Evolutionary conservation across 768 basidiomycete genomes (phyloP), one percentile per base, ranked within the genome.

Genomic region (Amanita inopinata): DNA sequence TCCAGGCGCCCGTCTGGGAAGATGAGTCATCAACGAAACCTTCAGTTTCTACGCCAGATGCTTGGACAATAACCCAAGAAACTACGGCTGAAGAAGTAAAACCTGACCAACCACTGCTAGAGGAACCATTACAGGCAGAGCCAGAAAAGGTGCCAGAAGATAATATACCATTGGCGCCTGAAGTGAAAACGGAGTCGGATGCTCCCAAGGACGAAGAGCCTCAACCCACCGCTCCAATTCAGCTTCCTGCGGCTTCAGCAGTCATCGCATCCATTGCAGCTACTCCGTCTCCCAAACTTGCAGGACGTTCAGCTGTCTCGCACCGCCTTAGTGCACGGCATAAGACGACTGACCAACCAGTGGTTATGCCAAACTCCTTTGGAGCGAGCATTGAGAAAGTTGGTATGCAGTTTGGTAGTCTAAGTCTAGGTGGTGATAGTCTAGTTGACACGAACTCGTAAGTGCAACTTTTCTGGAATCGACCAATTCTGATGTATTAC

Each of bases 351-450:
- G 83, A 88, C 47, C 82, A 85, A 45, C 76, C 87, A 27, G 88
- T 90, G 12, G 80, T 89, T 43, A 79, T 89, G 74, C 85, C 87
- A 1, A 71, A 72, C 33, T 76, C 72, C 39, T 82, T 81, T 57
- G 73, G 75, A 22, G 53, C 72, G 24, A 70, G 70, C 12, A 56
- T 83, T 17, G 86, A 88, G 55, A 88, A 85, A 56, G 65, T 90
- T 39, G 87, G 87, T 37, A 88, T 91, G 87, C 86, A 89, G 54
- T 91, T 91, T 55, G 87, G 87, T 38, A 89, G 85, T 58, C 62
- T 90, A 52, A 83, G 76, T 58, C 69, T 91, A 25, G 77, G 76
- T 24, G 83, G 79, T 5, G 84, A 87, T 39, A 66, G 59, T 46
- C 61, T 73, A n/a, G 58, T 77, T 23, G 80, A 79, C 30, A 47